Base-by-base conservation (phyloP, 768 basidiomycete species). In the Boletus sp. region DNA sequence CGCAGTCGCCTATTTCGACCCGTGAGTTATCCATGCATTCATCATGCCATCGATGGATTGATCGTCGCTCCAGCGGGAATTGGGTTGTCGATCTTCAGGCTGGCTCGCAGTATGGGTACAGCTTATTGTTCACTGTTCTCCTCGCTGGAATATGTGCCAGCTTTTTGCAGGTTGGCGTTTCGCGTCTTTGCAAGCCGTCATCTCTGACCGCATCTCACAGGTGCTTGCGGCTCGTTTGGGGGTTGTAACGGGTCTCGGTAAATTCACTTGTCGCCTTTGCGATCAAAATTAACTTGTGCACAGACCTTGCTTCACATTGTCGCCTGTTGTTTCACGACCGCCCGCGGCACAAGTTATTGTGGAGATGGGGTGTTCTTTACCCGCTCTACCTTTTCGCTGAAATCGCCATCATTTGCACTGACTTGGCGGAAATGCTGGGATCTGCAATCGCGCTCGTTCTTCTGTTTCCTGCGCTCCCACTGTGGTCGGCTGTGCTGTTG, bases 51-150 rank as follows among this genome's bases (percentile, higher is more conserved):
- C 42, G 19, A 15, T 47, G 15, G 11, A 11, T 41, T 58, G 37
- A 54, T 43, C 35, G 39, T 40, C 27, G 43, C 32, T 34, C 15
- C 50, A 87, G 86, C 19, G 90, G 92, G 29, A 95, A 94, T 64
- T 93, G 92, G 93, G 83, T 87, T 17, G 92, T 93, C 15, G 93
- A 94, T 72, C 74, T 95, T 8, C 87, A 90, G 70, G 93, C 93
- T 1, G 93, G 93, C 10, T 88, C 88, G 19, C 69, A 84, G 52
- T 95, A 80, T 66, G 93, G 95, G 1, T 97, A 96, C 71, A 82
- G 81, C 55, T 77, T 95, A 14, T 79, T 98, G 30, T 95, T 96
- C 70, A 77, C 91, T 15, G 85, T 98, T 11, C 78, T 97, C 7
- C 68, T 97, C 19, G 77, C 94, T 2, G 93, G 93, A 10, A 58